phyloP scores from a whole-genome alignment of 306 rosid species.

The Begonia masoniana region DNA sequence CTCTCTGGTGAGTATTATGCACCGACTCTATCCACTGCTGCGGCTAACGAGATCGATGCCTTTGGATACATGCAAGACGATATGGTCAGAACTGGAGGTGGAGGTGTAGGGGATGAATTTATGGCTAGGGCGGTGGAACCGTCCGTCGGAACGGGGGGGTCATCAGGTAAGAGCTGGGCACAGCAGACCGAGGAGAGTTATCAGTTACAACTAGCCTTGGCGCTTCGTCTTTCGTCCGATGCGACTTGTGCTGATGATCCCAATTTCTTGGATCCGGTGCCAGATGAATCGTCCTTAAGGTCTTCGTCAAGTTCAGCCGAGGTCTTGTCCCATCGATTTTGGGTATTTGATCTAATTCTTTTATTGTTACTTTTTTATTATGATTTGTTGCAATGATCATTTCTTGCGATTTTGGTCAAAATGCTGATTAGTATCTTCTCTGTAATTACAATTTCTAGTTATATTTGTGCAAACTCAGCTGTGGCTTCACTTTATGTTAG shows the following conservation, averaged over 20 bases:
- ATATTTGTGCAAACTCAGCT: no score
- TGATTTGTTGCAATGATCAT: background rate
- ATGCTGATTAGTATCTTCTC: background rate
- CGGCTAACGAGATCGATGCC: constrained; percentile 57
- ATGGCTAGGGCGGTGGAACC: constrained; percentile 34
- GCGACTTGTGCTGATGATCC: constrained; percentile 95
- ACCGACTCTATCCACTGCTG: constrained; percentile 49
- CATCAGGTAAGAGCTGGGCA: constrained; percentile 89
- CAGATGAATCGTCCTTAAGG: constrained; percentile 40
- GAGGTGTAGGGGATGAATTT: constrained; percentile 25
- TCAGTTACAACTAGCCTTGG: constrained; percentile 87
- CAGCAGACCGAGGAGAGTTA: constrained; percentile 99
- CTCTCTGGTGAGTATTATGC: constrained; percentile 81
- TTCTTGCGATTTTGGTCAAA: background rate
- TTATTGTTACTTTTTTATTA: background rate
- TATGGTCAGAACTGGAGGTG: constrained; percentile 25
- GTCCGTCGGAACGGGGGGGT: constrained; percentile 27
- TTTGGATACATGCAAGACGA: constrained; percentile 56
- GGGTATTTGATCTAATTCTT: constrained; percentile 39
- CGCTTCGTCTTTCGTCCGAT: constrained; percentile 68
- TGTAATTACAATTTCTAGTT: no score
- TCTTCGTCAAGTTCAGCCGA: constrained; percentile 31
- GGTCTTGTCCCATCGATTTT: constrained; percentile 74
- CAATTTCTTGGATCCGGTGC: constrained; percentile 68
- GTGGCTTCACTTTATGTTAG: no score